Conservation (phyloP, 2,329 filamentous ascomycete species). For the Ophiobolus disseminans region DNA sequence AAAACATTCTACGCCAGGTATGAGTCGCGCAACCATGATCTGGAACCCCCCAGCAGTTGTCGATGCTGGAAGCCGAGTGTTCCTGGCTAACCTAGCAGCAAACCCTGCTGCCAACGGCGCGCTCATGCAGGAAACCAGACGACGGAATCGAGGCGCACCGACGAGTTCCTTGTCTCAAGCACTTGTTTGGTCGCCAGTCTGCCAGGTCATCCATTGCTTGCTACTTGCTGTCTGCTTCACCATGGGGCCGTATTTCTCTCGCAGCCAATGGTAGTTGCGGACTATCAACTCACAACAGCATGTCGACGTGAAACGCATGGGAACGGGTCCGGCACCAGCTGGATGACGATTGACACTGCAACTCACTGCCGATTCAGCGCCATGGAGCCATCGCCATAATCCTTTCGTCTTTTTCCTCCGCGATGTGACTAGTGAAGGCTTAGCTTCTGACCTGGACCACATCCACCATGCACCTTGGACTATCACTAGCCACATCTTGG, state of each 20-base stretch:
- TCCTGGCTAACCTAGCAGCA: conserved; percentile 20
- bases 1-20: background rate
- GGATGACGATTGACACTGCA: conserved; percentile 21
- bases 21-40: background rate
- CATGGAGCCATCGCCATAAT: conserved; percentile 10
- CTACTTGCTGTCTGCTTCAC: conserved; percentile 21
- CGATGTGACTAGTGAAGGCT: conserved; percentile 18
- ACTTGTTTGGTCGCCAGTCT: conserved; percentile 38
- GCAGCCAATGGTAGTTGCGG: conserved; percentile 34
- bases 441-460: conserved; percentile 19
- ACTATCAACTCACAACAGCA: conserved; percentile 11
- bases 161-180: conserved; percentile 33
- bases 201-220: conserved; percentile 41
- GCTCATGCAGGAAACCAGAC: conserved; percentile 25
- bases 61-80: conserved; percentile 15
- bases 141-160: conserved; percentile 24
- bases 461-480: background rate
- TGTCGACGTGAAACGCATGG: conserved; percentile 26
- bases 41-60: conserved; percentile 1
- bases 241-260: conserved; percentile 15
- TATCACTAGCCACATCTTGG: conserved; percentile 11
- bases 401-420: conserved; percentile 15
- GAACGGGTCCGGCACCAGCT: conserved; percentile 15
- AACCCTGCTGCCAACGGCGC: conserved; percentile 23
- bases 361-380: conserved; percentile 12